Evolutionary conservation across 192 early-diverging fungal genomes (phyloP).

Genomic region (Coemansia sp.): DNA sequence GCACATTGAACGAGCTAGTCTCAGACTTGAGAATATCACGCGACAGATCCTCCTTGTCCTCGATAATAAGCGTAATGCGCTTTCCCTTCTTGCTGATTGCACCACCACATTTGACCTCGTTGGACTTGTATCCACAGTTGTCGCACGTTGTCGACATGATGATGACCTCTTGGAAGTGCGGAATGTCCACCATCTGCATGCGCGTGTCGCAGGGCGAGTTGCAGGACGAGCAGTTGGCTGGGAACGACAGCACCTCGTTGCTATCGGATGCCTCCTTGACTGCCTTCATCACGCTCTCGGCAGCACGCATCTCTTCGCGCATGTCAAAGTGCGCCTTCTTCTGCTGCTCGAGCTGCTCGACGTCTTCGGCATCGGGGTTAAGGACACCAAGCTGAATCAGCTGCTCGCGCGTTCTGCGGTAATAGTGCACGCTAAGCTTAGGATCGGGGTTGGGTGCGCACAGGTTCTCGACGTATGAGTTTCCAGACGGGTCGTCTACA

Average conservation of each 20-base stretch:
- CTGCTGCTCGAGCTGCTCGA: conserved; percentile 24
- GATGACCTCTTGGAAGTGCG: conserved; percentile 94
- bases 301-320: conserved; percentile 44
- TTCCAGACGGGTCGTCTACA: conserved; percentile 89
- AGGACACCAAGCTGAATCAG: conserved; percentile 71
- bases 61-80: conserved; percentile 77
- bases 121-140: conserved; percentile 89
- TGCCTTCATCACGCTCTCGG: conserved; percentile 27
- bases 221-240: conserved; percentile 82
- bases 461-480: conserved; percentile 89
- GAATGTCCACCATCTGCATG: conserved; percentile 90
- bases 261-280: conserved; percentile 58
- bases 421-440: conserved; percentile 64
- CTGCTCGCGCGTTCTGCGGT: conserved; percentile 75
- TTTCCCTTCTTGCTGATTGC: conserved; percentile 74
- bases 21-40: conserved; percentile 94
- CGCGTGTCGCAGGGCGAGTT: conserved; percentile 74
- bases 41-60: conserved; percentile 83
- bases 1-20: conserved; percentile 85
- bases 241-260: conserved; percentile 78
- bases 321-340: conserved; percentile 16
- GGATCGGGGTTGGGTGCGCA: conserved; percentile 72
- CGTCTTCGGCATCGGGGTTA: conserved; percentile 57
- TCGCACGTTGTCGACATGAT: conserved; percentile 95
- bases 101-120: conserved; percentile 95